Base-by-base conservation (phyloP, 2,329 filamentous ascomycete genomes). In the Dothidotthia symphoricarpi region DNA sequence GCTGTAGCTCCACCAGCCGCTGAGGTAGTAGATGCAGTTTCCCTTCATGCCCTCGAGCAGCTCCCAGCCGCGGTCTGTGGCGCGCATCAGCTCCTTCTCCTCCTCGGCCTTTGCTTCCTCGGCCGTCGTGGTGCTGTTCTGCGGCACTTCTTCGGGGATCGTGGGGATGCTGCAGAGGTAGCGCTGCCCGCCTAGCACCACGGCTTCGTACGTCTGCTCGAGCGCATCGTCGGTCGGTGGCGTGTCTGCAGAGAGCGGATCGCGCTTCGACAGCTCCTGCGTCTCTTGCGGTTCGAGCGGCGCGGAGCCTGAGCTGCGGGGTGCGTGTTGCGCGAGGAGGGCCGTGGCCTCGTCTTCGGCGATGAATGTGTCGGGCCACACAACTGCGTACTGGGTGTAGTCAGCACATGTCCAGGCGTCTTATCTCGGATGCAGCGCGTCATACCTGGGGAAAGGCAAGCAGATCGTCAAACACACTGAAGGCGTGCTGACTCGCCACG, bases 1-100 rank as follows among this genome's bases (percentile, higher is more conserved):
- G 54, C 84, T 86, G 69, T 96, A 96, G 60, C 86, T 93, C 90
- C 90, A 96, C 90, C 90, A 96, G 0, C 90, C 90, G 1, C 82
- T 86, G 49, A 89, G 71, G 63, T 81, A 86, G 71, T 91, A 95
- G 47, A 96, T 78, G 66, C 90, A 96, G 34, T 78, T 77, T 3
- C 83, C 85, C 36, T 90, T 79, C 67, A 96, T 83, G 16, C 83
- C 81, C 48, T 80, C 78, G 34, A 96, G 73, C 15, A 96, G 75
- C 57, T 93, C 85, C 77, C 87, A 86, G 5, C 90, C 90, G 32
- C 82, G 82, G 22, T 81, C 77, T 1, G 84, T 86, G 1, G 89
- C 90, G 16, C 86, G 81, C 27, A 77, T 80, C 8, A 94, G 76
- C 66, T 95, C 89, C 47, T 83, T 85, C 44, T 86, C 84, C 64